phyloP scores from a whole-genome alignment of 352 stramenopile species.

The Pythium monospermum region DNA sequence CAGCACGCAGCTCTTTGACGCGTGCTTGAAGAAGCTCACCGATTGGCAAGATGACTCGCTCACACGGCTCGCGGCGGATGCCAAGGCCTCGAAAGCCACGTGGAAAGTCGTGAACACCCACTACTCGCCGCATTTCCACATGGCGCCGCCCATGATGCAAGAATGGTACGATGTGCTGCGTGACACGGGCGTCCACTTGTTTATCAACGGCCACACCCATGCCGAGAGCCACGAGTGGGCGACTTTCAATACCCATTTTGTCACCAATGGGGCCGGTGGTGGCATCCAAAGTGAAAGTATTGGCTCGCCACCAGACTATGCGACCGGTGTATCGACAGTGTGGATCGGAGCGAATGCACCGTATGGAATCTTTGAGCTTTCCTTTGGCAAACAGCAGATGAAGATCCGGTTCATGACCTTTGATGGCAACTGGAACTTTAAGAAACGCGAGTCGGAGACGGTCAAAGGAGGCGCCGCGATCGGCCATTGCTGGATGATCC shows the following conservation, averaged over 20 bases:
- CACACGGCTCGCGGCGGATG: conserved; percentile 45
- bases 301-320: conserved; percentile 38
- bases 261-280: conserved; percentile 65
- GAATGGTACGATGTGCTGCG: conserved; percentile 53
- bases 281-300: conserved; percentile 77
- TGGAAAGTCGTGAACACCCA: conserved; percentile 79
- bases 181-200: conserved; percentile 44
- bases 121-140: conserved; percentile 73
- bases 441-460: conserved; percentile 27
- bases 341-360: conserved; percentile 52
- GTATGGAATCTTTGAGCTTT: conserved; percentile 73
- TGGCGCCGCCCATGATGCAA: conserved; percentile 58
- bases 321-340: conserved; percentile 35
- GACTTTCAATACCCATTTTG: conserved; percentile 66
- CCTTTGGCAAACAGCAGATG: conserved; percentile 50
- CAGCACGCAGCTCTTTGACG: conserved; percentile 49
- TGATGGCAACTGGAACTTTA: conserved; percentile 57
- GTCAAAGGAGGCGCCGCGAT: conserved; percentile 42
- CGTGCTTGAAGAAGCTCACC: conserved; percentile 50
- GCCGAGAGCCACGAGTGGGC: conserved; percentile 67
- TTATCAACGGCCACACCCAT: conserved; percentile 74
- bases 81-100: conserved; percentile 44
- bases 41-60: conserved; percentile 57
- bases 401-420: conserved; percentile 66
- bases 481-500: conserved; percentile 69